Percentiles rank a stretch among this genome's conserved stretches.
Evolutionary conservation across 2,329 filamentous ascomycete genomes (phyloP).

Genomic region (Fusarium solani-melongenae): DNA sequence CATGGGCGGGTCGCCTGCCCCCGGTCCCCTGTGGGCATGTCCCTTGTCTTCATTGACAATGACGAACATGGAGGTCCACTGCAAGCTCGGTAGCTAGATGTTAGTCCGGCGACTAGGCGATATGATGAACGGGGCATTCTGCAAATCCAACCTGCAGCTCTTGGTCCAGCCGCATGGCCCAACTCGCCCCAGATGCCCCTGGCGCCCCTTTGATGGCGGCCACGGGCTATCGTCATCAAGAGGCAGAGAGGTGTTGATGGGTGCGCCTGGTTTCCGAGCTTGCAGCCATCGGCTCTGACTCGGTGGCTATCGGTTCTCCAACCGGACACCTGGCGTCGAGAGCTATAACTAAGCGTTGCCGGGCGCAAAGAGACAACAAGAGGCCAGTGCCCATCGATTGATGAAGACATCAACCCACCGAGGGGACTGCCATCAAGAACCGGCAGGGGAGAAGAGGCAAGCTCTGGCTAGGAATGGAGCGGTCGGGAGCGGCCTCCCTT

Average conservation of each 20-base stretch:
- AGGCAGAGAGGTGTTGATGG: slow-evolving; percentile 4
- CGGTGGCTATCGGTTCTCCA: neutral
- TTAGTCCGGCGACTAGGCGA: slow-evolving; percentile 35
- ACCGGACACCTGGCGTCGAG: neutral
- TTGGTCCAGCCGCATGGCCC: slow-evolving; percentile 33
- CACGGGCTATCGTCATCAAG: slow-evolving; percentile 2
- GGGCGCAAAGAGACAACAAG: neutral
- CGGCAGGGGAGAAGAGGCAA: slow-evolving; percentile 12
- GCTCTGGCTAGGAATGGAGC: slow-evolving; percentile 31
- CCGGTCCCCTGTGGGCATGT: slow-evolving; percentile 14
- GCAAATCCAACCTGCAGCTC: slow-evolving; percentile 36
- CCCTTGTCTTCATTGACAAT: slow-evolving; percentile 38
- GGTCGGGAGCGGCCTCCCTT: slow-evolving; percentile 25
- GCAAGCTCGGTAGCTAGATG: slow-evolving; percentile 44
- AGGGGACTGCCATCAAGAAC: neutral
- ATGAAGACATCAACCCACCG: neutral
- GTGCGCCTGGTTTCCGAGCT: slow-evolving; percentile 1
- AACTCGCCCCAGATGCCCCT: slow-evolving; percentile 18
- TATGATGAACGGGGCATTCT: slow-evolving; percentile 39
- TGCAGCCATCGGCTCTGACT: slow-evolving; percentile 22
- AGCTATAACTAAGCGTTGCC: neutral
- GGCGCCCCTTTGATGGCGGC: neutral
- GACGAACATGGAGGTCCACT: slow-evolving; percentile 43
- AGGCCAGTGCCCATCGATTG: neutral
- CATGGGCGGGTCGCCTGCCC: slow-evolving; percentile 14